Evolutionary conservation across 1,284 basidiomycete species (phyloP), one percentile per base, ranked within the genome.

Genomic region (Coniferiporia sulphurascens): DNA sequence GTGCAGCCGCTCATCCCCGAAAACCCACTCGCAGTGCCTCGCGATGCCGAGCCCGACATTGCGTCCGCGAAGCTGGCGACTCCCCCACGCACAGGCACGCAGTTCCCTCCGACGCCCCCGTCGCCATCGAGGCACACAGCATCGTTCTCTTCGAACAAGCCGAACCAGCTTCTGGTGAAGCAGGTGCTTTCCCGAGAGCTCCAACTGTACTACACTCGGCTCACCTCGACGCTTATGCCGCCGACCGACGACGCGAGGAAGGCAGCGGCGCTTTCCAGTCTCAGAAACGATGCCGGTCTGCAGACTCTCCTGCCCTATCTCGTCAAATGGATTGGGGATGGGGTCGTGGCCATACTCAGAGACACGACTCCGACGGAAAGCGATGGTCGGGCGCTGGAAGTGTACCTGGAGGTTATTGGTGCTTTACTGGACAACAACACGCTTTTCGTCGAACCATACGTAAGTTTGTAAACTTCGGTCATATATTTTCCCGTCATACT

Each of bases 1-100:
- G 91, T 99, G 3, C 96, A 99, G 70, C 96, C 97, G 0, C 84
- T 95, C 15, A 91, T 98, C 46, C 93, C 95, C 5, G 95, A 99
- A 73, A 99, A 99, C 69, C 97, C 97, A 0, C 89, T 93, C 3
- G 85, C 87, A 1, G 78, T 89, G 49, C 85, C 87, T 0, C 75
- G 81, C 63, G 87, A 89, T 8, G 38, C 38, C 44, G 78, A 79
- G 36, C 63, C 64, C 4, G 74, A 76, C 15, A 68, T 71, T 7
- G 63, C 76, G 34, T 53, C 53, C 34, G 51, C 54, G 9, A 65
- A 56, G 34, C 35, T 56, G 66, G 57, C 68, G 35, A 63, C 74
- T 38, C 70, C 73, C 45, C 53, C 69, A 15, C 56, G 59, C 8
- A 48, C 35, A 13, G 32, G 74, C 74, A 69, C 63, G 55, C 58